These are phyloP conservation scores for Beauveria scarabaeidicola DNA, from an alignment of 2,329 filamentous ascomycete species.

Conservation along the genomic window DNA sequence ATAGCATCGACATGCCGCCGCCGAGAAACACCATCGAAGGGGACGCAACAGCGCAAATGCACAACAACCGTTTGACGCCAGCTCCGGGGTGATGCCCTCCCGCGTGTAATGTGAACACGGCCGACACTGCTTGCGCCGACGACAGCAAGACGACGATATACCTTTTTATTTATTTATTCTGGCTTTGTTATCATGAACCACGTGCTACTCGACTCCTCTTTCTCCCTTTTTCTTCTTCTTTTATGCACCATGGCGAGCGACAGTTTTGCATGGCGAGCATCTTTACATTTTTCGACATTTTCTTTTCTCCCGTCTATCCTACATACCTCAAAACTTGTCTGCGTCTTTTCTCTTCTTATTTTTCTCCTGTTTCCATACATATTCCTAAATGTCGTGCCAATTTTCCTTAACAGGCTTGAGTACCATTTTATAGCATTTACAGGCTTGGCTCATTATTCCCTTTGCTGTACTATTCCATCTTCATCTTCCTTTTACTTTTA, in stretches of 20 bases:
- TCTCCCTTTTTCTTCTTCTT: background rate
- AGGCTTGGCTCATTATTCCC: background rate
- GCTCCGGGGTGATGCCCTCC: background rate
- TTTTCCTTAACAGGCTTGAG: background rate
- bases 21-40: background rate
- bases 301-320: background rate
- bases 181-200: background rate
- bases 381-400: background rate
- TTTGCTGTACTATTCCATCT: slow-evolving; percentile 5
- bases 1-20: slow-evolving; percentile 8
- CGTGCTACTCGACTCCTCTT: background rate
- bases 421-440: background rate
- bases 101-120: background rate
- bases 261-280: slow-evolving; percentile 7
- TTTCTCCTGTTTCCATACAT: background rate
- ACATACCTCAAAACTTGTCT: background rate
- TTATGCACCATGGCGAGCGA: slow-evolving; percentile 1
- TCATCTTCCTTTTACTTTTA: background rate
- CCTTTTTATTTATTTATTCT: background rate
- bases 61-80: background rate
- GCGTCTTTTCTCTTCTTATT: background rate
- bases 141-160: slow-evolving; percentile 1
- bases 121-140: background rate
- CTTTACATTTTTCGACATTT: background rate
- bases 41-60: slow-evolving; percentile 3